Conservation (phyloP, 495 filamentous ascomycete genomes). For the Friedmanniomyces endolithicus region DNA sequence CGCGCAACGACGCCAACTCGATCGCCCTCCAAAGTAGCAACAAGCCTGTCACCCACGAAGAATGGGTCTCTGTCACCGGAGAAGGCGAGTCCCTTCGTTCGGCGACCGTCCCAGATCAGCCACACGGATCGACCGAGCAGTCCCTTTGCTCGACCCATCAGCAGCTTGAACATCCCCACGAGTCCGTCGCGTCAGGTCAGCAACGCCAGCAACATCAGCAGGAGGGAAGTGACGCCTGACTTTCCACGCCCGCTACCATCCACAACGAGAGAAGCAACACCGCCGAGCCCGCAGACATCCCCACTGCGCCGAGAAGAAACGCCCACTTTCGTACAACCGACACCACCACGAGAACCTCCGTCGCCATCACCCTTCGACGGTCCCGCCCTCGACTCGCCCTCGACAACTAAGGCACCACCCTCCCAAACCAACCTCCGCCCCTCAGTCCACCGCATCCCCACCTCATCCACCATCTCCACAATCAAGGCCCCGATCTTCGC, state of each 20-base stretch:
- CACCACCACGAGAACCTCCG: not conserved
- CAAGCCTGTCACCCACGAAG: not conserved
- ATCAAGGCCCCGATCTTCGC: conserved; percentile 4
- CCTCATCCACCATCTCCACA: conserved; percentile 10
- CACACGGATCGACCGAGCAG: conserved; percentile 11
- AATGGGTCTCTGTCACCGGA: conserved; percentile 11
- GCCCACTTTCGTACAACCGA: not conserved
- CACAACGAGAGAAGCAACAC: not conserved
- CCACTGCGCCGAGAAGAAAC: not conserved
- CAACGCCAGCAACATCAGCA: not conserved
- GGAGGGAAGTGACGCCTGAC: not conserved
- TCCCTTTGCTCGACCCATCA: conserved; percentile 15
- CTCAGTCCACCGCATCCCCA: conserved; percentile 6
- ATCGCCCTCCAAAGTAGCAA: conserved; percentile 1
- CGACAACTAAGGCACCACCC: not conserved
- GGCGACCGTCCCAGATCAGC: conserved; percentile 18
- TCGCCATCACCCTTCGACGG: conserved; percentile 8
- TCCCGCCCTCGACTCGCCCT: not conserved
- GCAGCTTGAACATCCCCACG: conserved; percentile 8
- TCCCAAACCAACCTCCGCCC: conserved; percentile 9
- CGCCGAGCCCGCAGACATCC: not conserved
- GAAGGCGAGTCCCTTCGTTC: conserved; percentile 19
- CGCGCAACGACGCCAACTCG: conserved; percentile 11
- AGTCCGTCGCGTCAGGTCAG: conserved; percentile 10
- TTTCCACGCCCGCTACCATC: not conserved